Conservation (phyloP, 495 filamentous ascomycete genomes). For the Bacidia rubella region DNA sequence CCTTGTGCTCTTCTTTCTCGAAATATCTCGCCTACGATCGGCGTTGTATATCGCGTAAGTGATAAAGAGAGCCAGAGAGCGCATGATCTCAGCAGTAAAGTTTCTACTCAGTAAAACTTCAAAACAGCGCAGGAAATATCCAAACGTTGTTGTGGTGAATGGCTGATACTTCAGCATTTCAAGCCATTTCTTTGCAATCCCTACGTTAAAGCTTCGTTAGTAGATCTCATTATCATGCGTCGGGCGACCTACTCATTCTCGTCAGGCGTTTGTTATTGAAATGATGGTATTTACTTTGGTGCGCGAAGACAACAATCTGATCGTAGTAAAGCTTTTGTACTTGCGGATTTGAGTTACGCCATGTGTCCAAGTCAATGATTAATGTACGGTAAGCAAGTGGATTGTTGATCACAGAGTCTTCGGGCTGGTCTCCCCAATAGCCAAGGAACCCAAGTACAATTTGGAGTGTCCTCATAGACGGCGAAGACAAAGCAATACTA, state of each 20-base stretch:
- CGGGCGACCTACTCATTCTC: conserved; percentile 66
- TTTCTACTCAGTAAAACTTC: conserved; percentile 63
- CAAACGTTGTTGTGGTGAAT: conserved; percentile 54
- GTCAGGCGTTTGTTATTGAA: conserved; percentile 79
- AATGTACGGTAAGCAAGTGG: conserved; percentile 85
- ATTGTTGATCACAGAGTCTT: conserved; percentile 86
- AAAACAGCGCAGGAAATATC: conserved; percentile 64
- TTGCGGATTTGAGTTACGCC: conserved; percentile 59
- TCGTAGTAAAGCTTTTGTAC: conserved; percentile 82
- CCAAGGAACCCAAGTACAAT: conserved; percentile 77
- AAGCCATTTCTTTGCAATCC: conserved; percentile 76
- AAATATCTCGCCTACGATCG: neutral
- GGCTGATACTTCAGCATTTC: conserved; percentile 78
- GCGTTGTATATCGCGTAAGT: conserved; percentile 75
- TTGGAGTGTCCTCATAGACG: conserved; percentile 51
- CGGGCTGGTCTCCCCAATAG: conserved; percentile 59
- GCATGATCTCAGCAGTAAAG: conserved; percentile 65
- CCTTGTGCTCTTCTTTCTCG: conserved; percentile 37
- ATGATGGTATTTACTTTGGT: conserved; percentile 73
- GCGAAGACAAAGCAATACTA: neutral
- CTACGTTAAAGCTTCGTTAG: conserved; percentile 29
- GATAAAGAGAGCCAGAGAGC: conserved; percentile 82
- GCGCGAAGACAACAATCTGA: conserved; percentile 74
- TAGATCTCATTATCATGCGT: conserved; percentile 12
- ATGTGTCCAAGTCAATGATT: conserved; percentile 81